A percentile compares a stretch with the other conserved stretches of the same genome.
Conservation (phyloP, 2,329 filamentous ascomycete species). For the Phoma sp. region DNA sequence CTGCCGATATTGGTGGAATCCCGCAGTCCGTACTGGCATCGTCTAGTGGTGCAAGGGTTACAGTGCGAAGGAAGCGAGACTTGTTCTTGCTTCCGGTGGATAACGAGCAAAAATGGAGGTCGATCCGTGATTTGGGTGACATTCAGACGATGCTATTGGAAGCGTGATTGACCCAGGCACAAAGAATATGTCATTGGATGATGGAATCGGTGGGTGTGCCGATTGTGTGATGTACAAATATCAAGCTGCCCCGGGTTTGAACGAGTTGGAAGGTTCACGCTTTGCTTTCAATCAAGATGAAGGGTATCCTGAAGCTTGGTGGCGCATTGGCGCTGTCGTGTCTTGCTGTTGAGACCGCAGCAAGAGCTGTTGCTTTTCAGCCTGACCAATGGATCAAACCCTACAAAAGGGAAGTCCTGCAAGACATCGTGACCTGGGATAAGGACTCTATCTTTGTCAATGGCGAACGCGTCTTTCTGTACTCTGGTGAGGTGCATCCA, state of each 20-base stretch:
- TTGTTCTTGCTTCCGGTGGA: slow-evolving; percentile 4
- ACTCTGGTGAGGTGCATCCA: slow-evolving; percentile 68
- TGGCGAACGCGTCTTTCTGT: slow-evolving; percentile 73
- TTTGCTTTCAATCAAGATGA: slow-evolving; percentile 22
- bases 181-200: background rate
- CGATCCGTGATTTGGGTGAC: slow-evolving; percentile 12
- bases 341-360: slow-evolving; percentile 54
- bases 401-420: slow-evolving; percentile 58
- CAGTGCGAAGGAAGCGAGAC: slow-evolving; percentile 2
- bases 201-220: slow-evolving; percentile 6
- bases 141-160: slow-evolving; percentile 15
- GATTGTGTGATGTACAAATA: slow-evolving; percentile 11
- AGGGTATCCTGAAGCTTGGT: slow-evolving; percentile 23
- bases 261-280: background rate
- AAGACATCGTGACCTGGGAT: slow-evolving; percentile 73
- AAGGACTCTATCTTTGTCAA: slow-evolving; percentile 72
- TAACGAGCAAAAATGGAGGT: slow-evolving; percentile 10
- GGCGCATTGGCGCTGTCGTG: slow-evolving; percentile 40
- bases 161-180: slow-evolving; percentile 21
- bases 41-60: slow-evolving; percentile 16
- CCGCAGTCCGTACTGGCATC: background rate
- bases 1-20: slow-evolving; percentile 17
- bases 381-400: slow-evolving; percentile 57
- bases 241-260: background rate
- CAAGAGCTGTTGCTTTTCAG: slow-evolving; percentile 57